Conservation (phyloP, 23 red algal species). For the Pyropia haitanensis region DNA sequence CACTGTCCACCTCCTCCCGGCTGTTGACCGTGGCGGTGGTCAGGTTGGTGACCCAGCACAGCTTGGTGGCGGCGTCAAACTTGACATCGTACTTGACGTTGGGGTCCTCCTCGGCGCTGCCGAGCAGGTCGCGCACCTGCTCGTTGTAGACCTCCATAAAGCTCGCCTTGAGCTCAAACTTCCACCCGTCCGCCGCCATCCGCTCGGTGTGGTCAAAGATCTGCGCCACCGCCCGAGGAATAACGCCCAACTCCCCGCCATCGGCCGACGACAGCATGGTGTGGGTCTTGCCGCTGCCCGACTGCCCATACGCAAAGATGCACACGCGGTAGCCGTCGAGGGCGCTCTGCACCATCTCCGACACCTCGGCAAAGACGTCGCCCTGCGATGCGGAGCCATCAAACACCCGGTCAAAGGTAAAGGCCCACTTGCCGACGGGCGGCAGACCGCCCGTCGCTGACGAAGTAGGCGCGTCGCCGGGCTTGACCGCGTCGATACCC, state of each 20-base stretch:
- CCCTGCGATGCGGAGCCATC: constrained; percentile 35
- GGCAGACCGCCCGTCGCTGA: constrained; percentile 5
- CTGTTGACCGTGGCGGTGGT: constrained; percentile 48
- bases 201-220: constrained; percentile 56
- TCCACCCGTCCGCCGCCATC: too few relatives aligned
- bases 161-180: constrained; percentile 50
- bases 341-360: constrained; percentile 66
- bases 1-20: constrained; percentile 67
- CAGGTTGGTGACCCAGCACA: constrained; percentile 43
- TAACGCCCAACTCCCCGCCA: constrained; percentile 56
- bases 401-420: constrained; percentile 93
- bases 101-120: constrained; percentile 1
- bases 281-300: constrained; percentile 93
- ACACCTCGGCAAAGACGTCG: constrained; percentile 76
- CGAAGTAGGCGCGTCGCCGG: not conserved
- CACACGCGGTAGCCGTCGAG: constrained; percentile 98
- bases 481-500: not conserved
- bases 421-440: constrained; percentile 28
- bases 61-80: too few relatives aligned
- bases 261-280: constrained; percentile 69
- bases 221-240: constrained; percentile 76
- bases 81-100: constrained; percentile 34
- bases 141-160: constrained; percentile 99
- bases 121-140: constrained; percentile 72
- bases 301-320: constrained; percentile 96